phyloP scores from a whole-genome alignment of 148 eudicot species.

The Amaranthus cruentus region DNA sequence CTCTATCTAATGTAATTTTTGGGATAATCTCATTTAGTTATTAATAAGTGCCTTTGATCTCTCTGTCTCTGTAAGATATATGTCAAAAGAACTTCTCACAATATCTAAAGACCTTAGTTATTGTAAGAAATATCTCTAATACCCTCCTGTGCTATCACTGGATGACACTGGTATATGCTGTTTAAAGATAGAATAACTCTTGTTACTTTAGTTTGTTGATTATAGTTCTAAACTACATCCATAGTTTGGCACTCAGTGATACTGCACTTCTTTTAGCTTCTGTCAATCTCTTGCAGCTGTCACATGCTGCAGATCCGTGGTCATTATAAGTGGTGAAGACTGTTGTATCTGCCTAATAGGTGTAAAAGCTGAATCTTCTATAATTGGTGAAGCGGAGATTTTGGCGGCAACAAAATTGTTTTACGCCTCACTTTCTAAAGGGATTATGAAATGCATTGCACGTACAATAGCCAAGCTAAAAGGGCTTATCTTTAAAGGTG shows the following conservation, averaged over 20 bases:
- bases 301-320: constrained; percentile 84
- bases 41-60: neutral
- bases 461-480: constrained; percentile 39
- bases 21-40: neutral
- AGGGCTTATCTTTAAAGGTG: too few species aligned
- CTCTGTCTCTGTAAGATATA: neutral
- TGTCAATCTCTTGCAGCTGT: constrained; percentile 76
- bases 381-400: constrained; percentile 38
- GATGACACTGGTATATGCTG: neutral
- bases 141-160: neutral
- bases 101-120: neutral
- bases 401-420: constrained; percentile 52
- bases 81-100: neutral
- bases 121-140: neutral
- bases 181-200: neutral
- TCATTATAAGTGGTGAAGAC: constrained; percentile 52
- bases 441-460: constrained; percentile 63
- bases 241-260: constrained; percentile 15
- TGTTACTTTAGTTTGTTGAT: neutral
- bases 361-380: constrained; percentile 50
- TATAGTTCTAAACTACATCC: neutral
- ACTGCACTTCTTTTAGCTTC: constrained; percentile 36
- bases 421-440: constrained; percentile 61
- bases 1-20: neutral
- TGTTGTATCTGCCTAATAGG: constrained; percentile 71